phyloP scores from a whole-genome alignment of 352 stramenopile genomes.

The Pythium volutum region DNA sequence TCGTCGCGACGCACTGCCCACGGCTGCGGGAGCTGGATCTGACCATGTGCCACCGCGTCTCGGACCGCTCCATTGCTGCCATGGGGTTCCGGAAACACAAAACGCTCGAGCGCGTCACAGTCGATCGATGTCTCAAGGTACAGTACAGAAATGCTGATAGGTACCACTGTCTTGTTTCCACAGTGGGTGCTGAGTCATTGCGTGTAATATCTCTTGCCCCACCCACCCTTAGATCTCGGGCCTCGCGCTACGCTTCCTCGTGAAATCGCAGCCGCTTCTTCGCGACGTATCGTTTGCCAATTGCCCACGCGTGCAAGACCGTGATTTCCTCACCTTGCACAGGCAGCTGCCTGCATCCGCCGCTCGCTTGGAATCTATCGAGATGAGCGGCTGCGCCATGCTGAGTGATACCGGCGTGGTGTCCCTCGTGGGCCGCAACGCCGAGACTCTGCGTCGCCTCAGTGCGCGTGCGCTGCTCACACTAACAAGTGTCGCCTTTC shows the following conservation, averaged over 20 bases:
- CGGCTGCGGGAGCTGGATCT: constrained; percentile 63
- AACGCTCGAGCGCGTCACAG: constrained; percentile 35
- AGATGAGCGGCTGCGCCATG: constrained; percentile 52
- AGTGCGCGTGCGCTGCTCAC: constrained; percentile 59
- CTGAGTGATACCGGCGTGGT: constrained; percentile 48
- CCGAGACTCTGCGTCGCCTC: constrained; percentile 44
- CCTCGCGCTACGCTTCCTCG: constrained; percentile 47
- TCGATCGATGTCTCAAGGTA: constrained; percentile 72
- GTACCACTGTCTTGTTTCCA: neutral
- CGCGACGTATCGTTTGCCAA: constrained; percentile 52
- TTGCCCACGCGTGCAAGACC: constrained; percentile 55
- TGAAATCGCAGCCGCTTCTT: constrained; percentile 50
- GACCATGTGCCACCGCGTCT: constrained; percentile 77
- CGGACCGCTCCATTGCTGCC: constrained; percentile 57
- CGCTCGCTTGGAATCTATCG: constrained; percentile 14
- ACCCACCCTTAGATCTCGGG: constrained; percentile 67
- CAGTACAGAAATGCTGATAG: neutral
- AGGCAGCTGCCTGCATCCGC: neutral
- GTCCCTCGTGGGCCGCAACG: constrained; percentile 49
- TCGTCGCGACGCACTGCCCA: constrained; percentile 48
- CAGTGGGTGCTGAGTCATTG: no score
- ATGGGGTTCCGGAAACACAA: constrained; percentile 39
- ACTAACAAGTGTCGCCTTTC: constrained; percentile 54
- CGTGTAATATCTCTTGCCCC: no score
- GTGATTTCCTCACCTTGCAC: constrained; percentile 31